phyloP scores from a whole-genome alignment of 441 rosid genomes.

The Erodium chrysanthum region DNA sequence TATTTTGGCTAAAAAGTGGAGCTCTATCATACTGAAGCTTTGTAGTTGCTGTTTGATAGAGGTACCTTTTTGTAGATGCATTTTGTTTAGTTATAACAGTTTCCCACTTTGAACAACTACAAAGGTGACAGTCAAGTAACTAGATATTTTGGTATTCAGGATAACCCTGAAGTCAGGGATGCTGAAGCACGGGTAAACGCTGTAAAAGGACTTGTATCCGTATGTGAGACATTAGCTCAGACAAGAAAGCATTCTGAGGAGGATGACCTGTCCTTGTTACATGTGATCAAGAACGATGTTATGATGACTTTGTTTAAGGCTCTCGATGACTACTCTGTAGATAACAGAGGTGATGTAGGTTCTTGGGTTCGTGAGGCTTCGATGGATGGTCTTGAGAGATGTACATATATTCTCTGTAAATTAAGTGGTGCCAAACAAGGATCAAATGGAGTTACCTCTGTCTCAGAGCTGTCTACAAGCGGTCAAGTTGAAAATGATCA shows the following conservation, averaged over 20 bases:
- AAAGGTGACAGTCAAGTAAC: conserved; percentile 15
- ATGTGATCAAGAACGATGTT: conserved; percentile 68
- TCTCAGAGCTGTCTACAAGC: conserved; percentile 18
- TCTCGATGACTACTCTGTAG: conserved; percentile 85
- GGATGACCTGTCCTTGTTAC: conserved; percentile 36
- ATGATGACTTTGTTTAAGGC: conserved; percentile 68
- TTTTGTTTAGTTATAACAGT: conserved; percentile 12
- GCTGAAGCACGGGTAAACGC: conserved; percentile 94
- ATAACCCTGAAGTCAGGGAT: conserved; percentile 82
- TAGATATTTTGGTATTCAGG: conserved; percentile 36
- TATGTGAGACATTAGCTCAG: conserved; percentile 65
- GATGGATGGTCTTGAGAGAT: conserved; percentile 76
- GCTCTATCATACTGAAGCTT: conserved; percentile 60
- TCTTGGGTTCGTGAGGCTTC: conserved; percentile 99
- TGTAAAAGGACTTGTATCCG: conserved; percentile 73
- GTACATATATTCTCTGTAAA: conserved; percentile 65
- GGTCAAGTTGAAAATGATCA: conserved; percentile 22
- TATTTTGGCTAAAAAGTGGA: conserved; percentile 52
- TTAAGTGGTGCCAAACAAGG: conserved; percentile 19
- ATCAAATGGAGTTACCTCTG: conserved; percentile 19
- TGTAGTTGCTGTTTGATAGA: conserved; percentile 64
- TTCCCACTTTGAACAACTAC: conserved; percentile 10
- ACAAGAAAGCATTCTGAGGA: conserved; percentile 30
- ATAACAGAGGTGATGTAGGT: conserved; percentile 96
- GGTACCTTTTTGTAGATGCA: conserved; percentile 34